Evolutionary conservation across 2,329 filamentous ascomycete genomes (phyloP).

Genomic region (Orbilia ellipsospora): DNA sequence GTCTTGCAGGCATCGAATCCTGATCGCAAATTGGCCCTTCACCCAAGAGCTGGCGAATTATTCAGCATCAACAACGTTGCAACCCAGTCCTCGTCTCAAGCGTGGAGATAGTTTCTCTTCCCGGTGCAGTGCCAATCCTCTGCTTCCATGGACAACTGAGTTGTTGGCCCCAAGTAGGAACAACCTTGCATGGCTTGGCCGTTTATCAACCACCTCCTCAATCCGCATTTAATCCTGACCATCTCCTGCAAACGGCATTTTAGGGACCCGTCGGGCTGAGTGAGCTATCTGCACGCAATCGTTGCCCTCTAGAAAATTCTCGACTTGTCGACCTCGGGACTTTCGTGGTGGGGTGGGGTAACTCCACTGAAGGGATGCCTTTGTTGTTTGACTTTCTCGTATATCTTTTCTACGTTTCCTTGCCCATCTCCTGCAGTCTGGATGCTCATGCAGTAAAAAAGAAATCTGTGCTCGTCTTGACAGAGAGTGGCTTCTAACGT

Average conservation of each 20-base stretch:
- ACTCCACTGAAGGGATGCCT: slow-evolving; percentile 26
- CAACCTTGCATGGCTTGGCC: slow-evolving; percentile 55
- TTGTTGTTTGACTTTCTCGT: slow-evolving; percentile 44
- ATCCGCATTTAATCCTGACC: slow-evolving; percentile 29
- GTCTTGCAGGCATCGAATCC: slow-evolving; percentile 4
- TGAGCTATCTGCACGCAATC: slow-evolving; percentile 37
- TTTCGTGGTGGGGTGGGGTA: slow-evolving; percentile 27
- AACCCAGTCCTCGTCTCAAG: too few species aligned
- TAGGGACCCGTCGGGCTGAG: slow-evolving; percentile 12
- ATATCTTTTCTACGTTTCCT: slow-evolving; percentile 32
- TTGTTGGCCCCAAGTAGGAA: slow-evolving; percentile 52
- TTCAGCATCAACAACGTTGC: too few species aligned
- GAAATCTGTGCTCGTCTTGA: slow-evolving; percentile 36
- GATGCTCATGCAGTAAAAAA: not conserved
- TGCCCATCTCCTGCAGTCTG: slow-evolving; percentile 30
- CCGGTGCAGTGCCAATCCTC: not conserved
- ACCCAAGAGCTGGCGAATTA: too few species aligned
- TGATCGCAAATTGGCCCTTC: too few species aligned
- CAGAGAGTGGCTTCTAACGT: slow-evolving; percentile 8
- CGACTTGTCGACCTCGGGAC: slow-evolving; percentile 9
- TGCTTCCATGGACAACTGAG: not conserved
- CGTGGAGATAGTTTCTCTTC: slow-evolving; percentile 18
- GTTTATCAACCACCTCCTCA: slow-evolving; percentile 54
- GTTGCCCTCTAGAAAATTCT: slow-evolving; percentile 39
- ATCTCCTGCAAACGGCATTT: slow-evolving; percentile 42